phyloP scores from a whole-genome alignment of 768 basidiomycete species.

The Coprinopsis sp. region DNA sequence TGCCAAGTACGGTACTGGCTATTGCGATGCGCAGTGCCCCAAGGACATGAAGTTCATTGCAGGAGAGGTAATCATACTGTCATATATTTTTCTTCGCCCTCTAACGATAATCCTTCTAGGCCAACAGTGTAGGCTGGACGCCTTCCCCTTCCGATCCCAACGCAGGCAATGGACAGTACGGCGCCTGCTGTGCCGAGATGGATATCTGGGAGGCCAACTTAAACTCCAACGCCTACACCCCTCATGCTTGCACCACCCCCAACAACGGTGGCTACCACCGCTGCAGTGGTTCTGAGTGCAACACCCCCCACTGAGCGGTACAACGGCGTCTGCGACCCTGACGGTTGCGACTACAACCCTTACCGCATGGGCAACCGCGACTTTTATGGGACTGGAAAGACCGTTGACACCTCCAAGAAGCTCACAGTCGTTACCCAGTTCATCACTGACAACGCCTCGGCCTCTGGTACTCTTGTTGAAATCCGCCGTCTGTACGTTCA shows the following conservation, averaged over 20 bases:
- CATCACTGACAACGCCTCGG: conserved; percentile 41
- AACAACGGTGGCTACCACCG: conserved; percentile 29
- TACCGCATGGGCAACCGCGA: conserved; percentile 45
- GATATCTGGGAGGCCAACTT: conserved; percentile 59
- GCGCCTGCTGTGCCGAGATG: conserved; percentile 56
- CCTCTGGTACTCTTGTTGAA: conserved; percentile 44
- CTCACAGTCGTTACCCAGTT: conserved; percentile 60
- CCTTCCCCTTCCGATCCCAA: conserved; percentile 34
- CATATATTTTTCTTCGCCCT: neutral
- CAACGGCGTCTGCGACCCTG: conserved; percentile 46
- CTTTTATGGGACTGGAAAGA: conserved; percentile 44
- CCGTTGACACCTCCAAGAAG: conserved; percentile 44
- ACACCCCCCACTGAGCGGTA: conserved; percentile 33
- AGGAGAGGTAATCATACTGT: conserved; percentile 31
- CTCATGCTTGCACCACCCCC: conserved; percentile 42
- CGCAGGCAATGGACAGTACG: conserved; percentile 40
- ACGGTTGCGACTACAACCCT: conserved; percentile 61
- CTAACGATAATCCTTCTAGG: conserved; percentile 31
- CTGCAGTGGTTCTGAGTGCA: conserved; percentile 41
- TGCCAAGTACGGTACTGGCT: conserved; percentile 35
- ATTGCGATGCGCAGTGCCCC: conserved; percentile 47
- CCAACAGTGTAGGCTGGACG: conserved; percentile 43
- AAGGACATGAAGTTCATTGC: conserved; percentile 55
- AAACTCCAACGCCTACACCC: conserved; percentile 47
- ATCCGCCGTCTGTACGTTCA: conserved; percentile 57